phyloP scores from a whole-genome alignment of 106 monocot species.

The Cymbidium sinense region DNA sequence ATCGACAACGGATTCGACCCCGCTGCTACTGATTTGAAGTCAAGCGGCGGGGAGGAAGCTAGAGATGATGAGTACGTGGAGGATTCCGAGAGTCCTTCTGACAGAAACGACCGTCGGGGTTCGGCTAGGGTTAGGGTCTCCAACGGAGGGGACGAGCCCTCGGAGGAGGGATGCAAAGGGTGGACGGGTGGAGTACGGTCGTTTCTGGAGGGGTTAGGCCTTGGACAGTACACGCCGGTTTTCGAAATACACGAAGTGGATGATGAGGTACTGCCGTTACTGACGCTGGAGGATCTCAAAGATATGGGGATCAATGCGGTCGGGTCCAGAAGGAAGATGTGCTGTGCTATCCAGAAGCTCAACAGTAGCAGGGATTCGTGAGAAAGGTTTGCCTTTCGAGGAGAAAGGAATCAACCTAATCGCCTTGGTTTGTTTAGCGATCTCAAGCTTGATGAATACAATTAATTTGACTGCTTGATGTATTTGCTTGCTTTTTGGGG shows the following conservation, averaged over 20 bases:
- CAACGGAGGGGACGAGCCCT: conserved; percentile 14
- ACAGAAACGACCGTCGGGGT: background rate
- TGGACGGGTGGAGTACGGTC: conserved; percentile 23
- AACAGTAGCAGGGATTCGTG: conserved; percentile 22
- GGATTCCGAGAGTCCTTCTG: conserved; percentile 3
- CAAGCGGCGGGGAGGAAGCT: background rate
- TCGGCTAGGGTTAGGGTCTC: conserved; percentile 23
- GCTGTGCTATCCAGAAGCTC: conserved; percentile 79
- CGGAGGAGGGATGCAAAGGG: conserved; percentile 12
- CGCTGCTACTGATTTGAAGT: background rate
- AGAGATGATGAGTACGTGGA: conserved; percentile 6
- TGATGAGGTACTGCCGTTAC: conserved; percentile 66
- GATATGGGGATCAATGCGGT: conserved; percentile 96
- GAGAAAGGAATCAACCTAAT: background rate
- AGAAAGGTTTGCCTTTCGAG: conserved; percentile 15
- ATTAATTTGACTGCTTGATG: background rate
- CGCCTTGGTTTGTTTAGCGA: background rate
- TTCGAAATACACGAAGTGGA: conserved; percentile 96
- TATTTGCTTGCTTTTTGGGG: background rate
- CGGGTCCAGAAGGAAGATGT: conserved; percentile 84
- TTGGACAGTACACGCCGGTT: conserved; percentile 55
- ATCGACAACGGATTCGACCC: background rate
- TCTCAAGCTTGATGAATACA: background rate
- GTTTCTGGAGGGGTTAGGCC: conserved; percentile 48
- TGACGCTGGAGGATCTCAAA: conserved; percentile 81